phyloP scores from a whole-genome alignment of 768 basidiomycete species.

The Pholiota conissans region DNA sequence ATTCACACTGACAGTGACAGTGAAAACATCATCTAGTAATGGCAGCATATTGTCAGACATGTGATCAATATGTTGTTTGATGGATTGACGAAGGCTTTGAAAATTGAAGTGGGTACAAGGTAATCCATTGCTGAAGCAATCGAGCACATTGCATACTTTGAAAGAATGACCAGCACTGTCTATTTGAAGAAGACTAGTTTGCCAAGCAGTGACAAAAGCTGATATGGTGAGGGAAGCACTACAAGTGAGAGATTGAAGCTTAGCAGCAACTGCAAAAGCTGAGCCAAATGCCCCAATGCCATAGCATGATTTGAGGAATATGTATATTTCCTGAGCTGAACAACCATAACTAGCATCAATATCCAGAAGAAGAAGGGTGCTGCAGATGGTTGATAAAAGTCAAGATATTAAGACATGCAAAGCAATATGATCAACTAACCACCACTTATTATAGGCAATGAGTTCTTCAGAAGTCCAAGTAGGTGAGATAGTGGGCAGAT shows the following conservation, averaged over 20 bases:
- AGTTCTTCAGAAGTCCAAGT: not conserved
- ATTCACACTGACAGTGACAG: no score
- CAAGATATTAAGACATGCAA: not conserved
- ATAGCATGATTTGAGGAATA: not conserved
- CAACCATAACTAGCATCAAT: not conserved
- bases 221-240: not conserved
- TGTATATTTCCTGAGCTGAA: not conserved
- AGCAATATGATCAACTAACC: not conserved
- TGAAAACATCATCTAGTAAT: no score
- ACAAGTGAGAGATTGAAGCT: not conserved
- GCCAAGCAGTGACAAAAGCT: not conserved
- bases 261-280: not conserved
- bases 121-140: no score
- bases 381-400: not conserved
- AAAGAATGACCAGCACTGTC: no score
- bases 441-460: not conserved
- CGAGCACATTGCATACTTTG: no score
- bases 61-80: no score
- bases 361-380: not conserved
- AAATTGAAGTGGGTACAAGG: no score
- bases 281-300: not conserved
- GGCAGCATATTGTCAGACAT: no score
- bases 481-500: not conserved
- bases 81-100: no score
- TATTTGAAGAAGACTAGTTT: not conserved